Base-by-base conservation (phyloP, 257 asterid species). In the Solanum piurae region DNA sequence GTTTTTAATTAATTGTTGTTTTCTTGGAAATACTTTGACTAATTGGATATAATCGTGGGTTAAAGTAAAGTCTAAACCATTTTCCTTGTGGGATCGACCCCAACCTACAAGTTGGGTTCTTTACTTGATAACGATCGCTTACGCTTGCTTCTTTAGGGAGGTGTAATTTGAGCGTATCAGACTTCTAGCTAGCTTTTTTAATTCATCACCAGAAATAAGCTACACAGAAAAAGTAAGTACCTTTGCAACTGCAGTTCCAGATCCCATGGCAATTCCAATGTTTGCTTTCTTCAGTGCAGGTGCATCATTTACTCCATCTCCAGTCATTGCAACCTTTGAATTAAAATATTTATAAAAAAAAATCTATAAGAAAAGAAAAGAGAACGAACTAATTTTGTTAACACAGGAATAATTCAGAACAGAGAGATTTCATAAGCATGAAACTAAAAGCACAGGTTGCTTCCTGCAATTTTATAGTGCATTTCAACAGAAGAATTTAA, bases 171-270 rank as follows among this genome's bases (percentile, higher is more conserved):
- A n/a, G n/a, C n/a, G n/a, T n/a, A n/a, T n/a, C n/a, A n/a, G n/a
- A n/a, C n/a, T n/a, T n/a, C 25, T 13, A 20, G 38, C 84, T 42
- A 37, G 68, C 79, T 66, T 87, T 85, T 72, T 58, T 72, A 66
- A 60, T 34, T 77, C 74, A 64, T 58, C 55, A 38, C 37, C 34
- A 33, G 73, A 27, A 60, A 38, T 25, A 31, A 73, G 87, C 44
- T 58, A 62, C 64, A 87, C 86, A 20, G 16, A 72, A 84, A 40
- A 44, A 37, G 25, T 75, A 55, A 85, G 87, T 90, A 97, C 99
- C 99, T 97, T 97, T 5, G 99, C 98, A 89, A 97, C 99, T 44
- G 99, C 99, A 89, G 99, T 97, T 93, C 99, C 99, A 37, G 99
- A 96, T 88, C 99, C 99, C 99, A 97, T 97, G 92, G 99, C 98